These are phyloP conservation scores for Botrytis tulipae DNA, from an alignment of 2,329 filamentous ascomycete species.

Conservation along the genomic window DNA sequence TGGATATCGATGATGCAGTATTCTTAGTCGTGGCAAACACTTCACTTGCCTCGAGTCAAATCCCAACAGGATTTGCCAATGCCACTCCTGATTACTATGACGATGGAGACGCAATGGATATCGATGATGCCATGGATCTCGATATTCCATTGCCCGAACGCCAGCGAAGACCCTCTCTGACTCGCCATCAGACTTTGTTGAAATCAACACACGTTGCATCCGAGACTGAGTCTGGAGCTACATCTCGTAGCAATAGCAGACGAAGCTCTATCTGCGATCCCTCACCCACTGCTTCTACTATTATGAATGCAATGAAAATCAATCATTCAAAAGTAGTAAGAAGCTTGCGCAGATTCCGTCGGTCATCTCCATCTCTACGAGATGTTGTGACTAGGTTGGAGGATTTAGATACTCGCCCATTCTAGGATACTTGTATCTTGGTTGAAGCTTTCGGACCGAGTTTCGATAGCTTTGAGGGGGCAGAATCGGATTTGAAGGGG, in stretches of 20 bases:
- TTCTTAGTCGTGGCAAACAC: accelerated
- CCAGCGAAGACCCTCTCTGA: not conserved
- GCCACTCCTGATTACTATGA: not conserved
- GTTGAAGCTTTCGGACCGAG: not conserved
- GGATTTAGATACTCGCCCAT: not conserved
- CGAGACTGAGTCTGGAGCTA: too few species aligned
- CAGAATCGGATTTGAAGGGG: too few species aligned
- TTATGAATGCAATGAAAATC: not conserved
- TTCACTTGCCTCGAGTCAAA: not conserved
- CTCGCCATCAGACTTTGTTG: not conserved
- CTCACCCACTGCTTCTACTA: not conserved
- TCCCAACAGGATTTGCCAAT: not conserved
- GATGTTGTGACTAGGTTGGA: not conserved
- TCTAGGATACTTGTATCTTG: not conserved
- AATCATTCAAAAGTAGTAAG: not conserved
- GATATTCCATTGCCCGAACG: not conserved
- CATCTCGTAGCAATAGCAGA: not conserved
- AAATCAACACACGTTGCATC: not conserved
- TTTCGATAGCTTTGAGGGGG: not conserved
- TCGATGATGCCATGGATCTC: not conserved
- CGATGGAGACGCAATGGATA: not conserved
- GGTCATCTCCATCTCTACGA: not conserved
- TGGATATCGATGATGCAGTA: not conserved
- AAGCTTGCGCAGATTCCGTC: not conserved
- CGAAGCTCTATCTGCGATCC: not conserved